Evolutionary conservation across 2,329 filamentous ascomycete species (phyloP).

Genomic region (Pyricularia grisea): DNA sequence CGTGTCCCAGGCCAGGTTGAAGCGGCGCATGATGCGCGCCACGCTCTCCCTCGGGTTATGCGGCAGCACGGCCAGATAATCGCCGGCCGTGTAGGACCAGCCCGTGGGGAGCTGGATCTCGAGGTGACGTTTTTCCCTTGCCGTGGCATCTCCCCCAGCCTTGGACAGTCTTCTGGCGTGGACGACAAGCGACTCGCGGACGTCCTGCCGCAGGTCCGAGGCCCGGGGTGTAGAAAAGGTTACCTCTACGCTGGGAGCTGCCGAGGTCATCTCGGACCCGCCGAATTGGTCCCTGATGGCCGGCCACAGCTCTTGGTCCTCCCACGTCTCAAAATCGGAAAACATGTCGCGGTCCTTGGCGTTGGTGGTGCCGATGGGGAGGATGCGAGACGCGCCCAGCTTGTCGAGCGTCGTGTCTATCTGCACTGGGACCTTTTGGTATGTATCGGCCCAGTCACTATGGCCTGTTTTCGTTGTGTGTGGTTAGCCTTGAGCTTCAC

Average conservation of each 20-base stretch:
- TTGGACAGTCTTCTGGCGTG: constrained; percentile 28
- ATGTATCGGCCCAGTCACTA: constrained; percentile 31
- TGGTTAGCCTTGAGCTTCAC: too few relatives aligned
- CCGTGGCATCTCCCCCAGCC: constrained; percentile 43
- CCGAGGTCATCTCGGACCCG: constrained; percentile 5
- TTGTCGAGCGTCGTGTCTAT: constrained; percentile 32
- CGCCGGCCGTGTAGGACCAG: constrained; percentile 47
- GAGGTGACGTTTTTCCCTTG: constrained; percentile 38
- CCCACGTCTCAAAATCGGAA: constrained; percentile 39
- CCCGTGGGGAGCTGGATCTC: constrained; percentile 43
- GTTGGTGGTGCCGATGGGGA: constrained; percentile 34
- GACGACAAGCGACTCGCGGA: constrained; percentile 7
- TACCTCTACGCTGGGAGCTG: background rate
- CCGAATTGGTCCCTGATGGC: background rate
- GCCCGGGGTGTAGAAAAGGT: background rate
- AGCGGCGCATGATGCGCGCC: constrained; percentile 42
- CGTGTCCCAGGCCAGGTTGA: constrained; percentile 49
- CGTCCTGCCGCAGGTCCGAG: background rate
- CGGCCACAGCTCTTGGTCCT: constrained; percentile 24
- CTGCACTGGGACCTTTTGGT: constrained; percentile 38
- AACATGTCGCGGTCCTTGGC: constrained; percentile 32
- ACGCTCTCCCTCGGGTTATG: constrained; percentile 46
- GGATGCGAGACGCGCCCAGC: constrained; percentile 33
- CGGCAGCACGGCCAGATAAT: constrained; percentile 52
- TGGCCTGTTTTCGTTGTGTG: constrained; percentile 7